Conservation (phyloP, 768 basidiomycete species). For the Amanita brunnescens region DNA sequence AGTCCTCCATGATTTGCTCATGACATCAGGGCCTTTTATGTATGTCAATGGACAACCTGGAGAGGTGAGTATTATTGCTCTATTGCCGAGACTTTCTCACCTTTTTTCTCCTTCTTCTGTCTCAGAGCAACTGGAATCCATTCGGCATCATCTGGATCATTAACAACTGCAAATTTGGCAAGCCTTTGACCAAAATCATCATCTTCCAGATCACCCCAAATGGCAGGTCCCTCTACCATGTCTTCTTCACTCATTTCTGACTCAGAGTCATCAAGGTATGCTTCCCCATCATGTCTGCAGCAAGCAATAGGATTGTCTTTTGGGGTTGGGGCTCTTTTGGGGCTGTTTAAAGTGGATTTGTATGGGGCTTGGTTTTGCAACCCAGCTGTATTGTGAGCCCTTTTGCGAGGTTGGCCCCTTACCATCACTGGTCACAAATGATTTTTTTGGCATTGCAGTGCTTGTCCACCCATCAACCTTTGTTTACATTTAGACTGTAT, state of each 20-base stretch:
- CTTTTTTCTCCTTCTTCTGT: background rate
- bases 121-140: conserved; percentile 2
- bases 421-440: conserved; percentile 1
- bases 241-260: background rate
- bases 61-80: background rate
- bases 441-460: background rate
- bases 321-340: background rate
- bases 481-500: background rate
- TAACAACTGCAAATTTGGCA: background rate
- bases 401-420: background rate
- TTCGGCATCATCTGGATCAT: background rate
- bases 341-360: background rate
- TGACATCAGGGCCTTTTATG: conserved; percentile 10
- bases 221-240: background rate
- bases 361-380: background rate
- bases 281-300: too few species aligned
- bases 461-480: background rate
- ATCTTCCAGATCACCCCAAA: background rate
- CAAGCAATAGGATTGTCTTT: background rate
- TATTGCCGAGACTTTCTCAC: background rate
- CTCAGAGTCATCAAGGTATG: too few species aligned
- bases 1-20: conserved; percentile 8
- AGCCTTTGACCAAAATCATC: conserved; percentile 1
- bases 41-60: background rate
- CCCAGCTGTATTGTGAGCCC: background rate